Conservation (phyloP, 2,329 filamentous ascomycete genomes). For the Botrytis porri region DNA sequence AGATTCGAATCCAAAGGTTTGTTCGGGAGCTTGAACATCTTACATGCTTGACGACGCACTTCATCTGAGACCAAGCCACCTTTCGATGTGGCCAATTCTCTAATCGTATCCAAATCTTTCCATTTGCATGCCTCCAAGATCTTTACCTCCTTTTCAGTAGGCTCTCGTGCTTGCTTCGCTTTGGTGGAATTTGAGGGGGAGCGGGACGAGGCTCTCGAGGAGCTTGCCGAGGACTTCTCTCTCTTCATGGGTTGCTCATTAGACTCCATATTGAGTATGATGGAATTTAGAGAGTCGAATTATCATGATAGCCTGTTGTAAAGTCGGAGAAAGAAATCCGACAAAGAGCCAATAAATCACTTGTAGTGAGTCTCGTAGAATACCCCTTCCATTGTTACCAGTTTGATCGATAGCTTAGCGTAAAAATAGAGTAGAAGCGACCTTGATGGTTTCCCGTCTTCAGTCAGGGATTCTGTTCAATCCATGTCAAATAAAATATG, state of each 20-base stretch:
- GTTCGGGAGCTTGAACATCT: constrained; percentile 43
- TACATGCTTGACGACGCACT: constrained; percentile 73
- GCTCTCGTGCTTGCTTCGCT: constrained; percentile 7
- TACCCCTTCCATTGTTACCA: constrained; percentile 6
- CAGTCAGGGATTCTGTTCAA: constrained; percentile 13
- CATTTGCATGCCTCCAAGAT: constrained; percentile 60
- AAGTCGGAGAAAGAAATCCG: neutral
- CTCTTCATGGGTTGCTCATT: constrained; percentile 29
- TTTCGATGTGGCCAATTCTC: constrained; percentile 56
- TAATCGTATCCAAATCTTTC: constrained; percentile 55
- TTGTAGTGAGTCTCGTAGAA: neutral
- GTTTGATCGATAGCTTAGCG: constrained; percentile 7
- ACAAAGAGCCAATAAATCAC: neutral
- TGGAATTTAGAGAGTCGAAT: constrained; percentile 27
- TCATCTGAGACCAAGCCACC: constrained; percentile 67
- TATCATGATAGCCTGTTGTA: constrained; percentile 28
- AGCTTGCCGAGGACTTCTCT: constrained; percentile 18
- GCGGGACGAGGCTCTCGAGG: constrained; percentile 19
- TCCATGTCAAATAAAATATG: constrained; percentile 24
- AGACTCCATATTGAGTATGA: constrained; percentile 35
- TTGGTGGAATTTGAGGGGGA: constrained; percentile 7
- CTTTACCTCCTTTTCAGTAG: constrained; percentile 42
- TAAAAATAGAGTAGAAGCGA: constrained; percentile 11
- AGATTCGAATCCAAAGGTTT: constrained; percentile 19
- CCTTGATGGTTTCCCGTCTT: constrained; percentile 7